phyloP scores from a whole-genome alignment of 176 grass and related monocot species.

The Phoenix dactylifera region DNA sequence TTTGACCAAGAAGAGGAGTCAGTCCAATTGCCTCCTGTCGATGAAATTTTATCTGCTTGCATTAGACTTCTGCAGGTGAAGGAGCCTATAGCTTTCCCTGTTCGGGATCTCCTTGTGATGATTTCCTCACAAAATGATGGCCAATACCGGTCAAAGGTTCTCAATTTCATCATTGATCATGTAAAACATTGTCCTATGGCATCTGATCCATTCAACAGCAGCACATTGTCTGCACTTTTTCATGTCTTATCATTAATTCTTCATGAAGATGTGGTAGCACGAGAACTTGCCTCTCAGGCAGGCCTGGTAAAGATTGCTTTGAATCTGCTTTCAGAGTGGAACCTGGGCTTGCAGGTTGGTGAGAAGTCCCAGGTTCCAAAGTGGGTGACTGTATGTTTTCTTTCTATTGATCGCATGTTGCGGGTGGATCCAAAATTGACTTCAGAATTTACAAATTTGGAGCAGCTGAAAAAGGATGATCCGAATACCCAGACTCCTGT shows the following conservation, averaged over 20 bases:
- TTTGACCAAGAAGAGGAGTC: constrained; percentile 68
- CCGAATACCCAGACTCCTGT: constrained; percentile 33
- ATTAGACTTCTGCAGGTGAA: constrained; percentile 63
- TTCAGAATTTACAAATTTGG: constrained; percentile 59
- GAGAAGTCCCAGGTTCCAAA: constrained; percentile 55
- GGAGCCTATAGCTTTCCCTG: constrained; percentile 79
- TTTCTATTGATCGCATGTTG: constrained; percentile 90
- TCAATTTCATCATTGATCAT: constrained; percentile 84
- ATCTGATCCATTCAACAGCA: constrained; percentile 38
- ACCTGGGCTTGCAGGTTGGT: constrained; percentile 31
- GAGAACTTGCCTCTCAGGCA: constrained; percentile 59
- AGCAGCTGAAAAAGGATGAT: constrained; percentile 71
- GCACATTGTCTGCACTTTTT: constrained; percentile 56
- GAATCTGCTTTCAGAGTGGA: constrained; percentile 67
- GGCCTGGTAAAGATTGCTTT: constrained; percentile 79
- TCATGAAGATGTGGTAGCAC: constrained; percentile 69
- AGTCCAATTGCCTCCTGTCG: constrained; percentile 67
- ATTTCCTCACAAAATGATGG: constrained; percentile 93
- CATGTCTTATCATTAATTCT: constrained; percentile 96
- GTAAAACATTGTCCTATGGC: constrained; percentile 45
- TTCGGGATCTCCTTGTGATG: constrained; percentile 83
- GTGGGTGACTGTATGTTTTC: constrained; percentile 91
- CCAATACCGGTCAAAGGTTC: constrained; percentile 66
- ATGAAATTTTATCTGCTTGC: constrained; percentile 85
- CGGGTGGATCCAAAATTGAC: constrained; percentile 78